A percentile compares a stretch with the other conserved stretches of the same genome.
phyloP scores from a whole-genome alignment of 1,139 yeast genomes.

The Arxiozyma slooffiae region DNA sequence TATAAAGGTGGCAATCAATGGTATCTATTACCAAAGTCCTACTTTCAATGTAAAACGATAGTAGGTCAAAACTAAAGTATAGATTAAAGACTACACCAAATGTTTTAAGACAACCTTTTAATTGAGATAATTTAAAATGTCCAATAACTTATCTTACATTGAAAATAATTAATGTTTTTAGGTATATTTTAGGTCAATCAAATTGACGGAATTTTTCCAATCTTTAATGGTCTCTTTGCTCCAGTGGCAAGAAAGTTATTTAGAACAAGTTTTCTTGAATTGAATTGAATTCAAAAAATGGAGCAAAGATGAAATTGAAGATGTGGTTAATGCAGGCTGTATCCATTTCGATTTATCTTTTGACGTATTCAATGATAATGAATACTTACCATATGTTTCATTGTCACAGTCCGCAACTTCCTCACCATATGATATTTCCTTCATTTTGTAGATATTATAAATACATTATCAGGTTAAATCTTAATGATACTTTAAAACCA shows the following conservation, averaged over 20 bases:
- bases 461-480: not conserved
- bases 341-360: constrained; percentile 21
- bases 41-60: constrained; percentile 17
- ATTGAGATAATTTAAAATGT: constrained; percentile 8
- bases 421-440: constrained; percentile 10
- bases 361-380: constrained; percentile 10
- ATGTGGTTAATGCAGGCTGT: constrained; percentile 21
- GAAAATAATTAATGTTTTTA: constrained; percentile 8
- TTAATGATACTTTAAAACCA: constrained; percentile 5
- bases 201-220: constrained; percentile 16
- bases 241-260: constrained; percentile 10
- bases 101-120: constrained; percentile 18
- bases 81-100: constrained; percentile 19
- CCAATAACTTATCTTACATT: constrained; percentile 8
- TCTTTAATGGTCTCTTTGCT: constrained; percentile 15
- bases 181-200: constrained; percentile 8
- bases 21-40: constrained; percentile 50
- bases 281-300: constrained; percentile 6
- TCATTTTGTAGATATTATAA: constrained; percentile 25
- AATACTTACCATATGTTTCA: not conserved
- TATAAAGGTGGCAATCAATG: constrained; percentile 41
- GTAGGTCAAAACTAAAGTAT: constrained; percentile 20
- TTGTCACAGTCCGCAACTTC: constrained; percentile 6
- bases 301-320: constrained; percentile 5
- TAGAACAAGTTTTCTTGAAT: constrained; percentile 11